Percentiles rank a stretch among this genome's conserved stretches.
Evolutionary conservation across 2,329 filamentous ascomycete genomes (phyloP).

Genomic region (Trichoderma asperellum): DNA sequence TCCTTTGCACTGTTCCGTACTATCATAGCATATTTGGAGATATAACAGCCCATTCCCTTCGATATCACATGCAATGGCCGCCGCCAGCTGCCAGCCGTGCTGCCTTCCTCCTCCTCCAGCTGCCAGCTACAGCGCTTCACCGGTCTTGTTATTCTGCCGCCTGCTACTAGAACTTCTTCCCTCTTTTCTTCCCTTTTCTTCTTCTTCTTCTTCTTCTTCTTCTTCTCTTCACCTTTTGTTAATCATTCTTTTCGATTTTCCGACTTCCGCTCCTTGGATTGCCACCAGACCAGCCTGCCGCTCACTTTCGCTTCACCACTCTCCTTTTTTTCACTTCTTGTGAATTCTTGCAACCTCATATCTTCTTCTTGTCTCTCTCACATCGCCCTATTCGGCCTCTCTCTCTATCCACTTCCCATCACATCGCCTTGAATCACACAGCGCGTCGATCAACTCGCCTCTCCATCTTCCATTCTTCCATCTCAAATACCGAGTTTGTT

Average conservation of each 20-base stretch:
- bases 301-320: slow-evolving; percentile 18
- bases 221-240: slow-evolving; percentile 25
- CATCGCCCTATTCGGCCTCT: slow-evolving; percentile 12
- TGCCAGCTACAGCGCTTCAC: slow-evolving; percentile 17
- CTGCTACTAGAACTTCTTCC: not conserved
- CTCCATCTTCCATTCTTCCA: not conserved
- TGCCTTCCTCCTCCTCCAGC: slow-evolving; percentile 15
- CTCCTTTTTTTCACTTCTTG: slow-evolving; percentile 22
- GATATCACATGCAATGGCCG: not conserved
- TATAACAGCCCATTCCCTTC: not conserved
- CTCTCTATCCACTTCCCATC: not conserved
- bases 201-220: slow-evolving; percentile 8
- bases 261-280: slow-evolving; percentile 30
- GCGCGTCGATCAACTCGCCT: not conserved
- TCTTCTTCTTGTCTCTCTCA: not conserved
- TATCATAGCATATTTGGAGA: not conserved
- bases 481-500: slow-evolving; percentile 6
- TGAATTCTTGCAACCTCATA: not conserved
- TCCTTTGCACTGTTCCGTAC: not conserved
- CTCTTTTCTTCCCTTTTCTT: not conserved
- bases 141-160: slow-evolving; percentile 26
- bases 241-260: slow-evolving; percentile 31
- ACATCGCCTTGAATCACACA: not conserved
- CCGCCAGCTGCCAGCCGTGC: not conserved
- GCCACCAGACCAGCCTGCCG: slow-evolving; percentile 17